Percentiles rank a stretch among this genome's conserved stretches.
These are phyloP conservation scores for Piper longum DNA, from an alignment of 164 flowering plant genomes.

Conservation along the genomic window DNA sequence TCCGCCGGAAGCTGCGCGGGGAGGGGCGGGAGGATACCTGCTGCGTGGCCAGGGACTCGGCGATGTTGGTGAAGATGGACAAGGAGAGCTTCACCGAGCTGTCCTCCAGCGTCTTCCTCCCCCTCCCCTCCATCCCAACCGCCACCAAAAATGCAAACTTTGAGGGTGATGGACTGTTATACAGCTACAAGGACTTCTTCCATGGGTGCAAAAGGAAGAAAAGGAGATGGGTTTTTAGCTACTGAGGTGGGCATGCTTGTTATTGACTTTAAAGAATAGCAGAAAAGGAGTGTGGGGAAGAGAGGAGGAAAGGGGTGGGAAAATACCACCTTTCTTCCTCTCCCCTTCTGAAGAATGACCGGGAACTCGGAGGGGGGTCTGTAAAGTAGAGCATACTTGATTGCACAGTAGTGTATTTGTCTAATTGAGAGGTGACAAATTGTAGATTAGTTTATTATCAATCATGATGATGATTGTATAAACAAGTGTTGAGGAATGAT, in stretches of 20 bases:
- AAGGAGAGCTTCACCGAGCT: constrained; percentile 4
- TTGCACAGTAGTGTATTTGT: no score
- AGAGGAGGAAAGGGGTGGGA: constrained; percentile 12
- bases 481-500: not conserved
- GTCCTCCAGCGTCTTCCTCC: constrained; percentile 1
- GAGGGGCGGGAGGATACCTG: constrained; percentile 12
- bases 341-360: not conserved
- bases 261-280: no score
- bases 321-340: not conserved
- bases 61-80: constrained; percentile 17
- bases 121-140: not conserved
- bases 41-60: constrained; percentile 7
- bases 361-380: not conserved
- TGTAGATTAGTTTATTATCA: not conserved
- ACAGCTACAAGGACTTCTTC: not conserved
- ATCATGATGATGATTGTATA: not conserved
- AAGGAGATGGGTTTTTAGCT: not conserved
- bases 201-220: not conserved
- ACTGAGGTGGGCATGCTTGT: not conserved
- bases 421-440: not conserved
- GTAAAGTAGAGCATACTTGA: not conserved
- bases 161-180: not conserved
- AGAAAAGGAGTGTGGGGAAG: not conserved
- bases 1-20: constrained; percentile 20
- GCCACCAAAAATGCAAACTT: not conserved